Percentiles rank a stretch among this genome's conserved stretches.
These are phyloP conservation scores for Balakata baccata DNA, from an alignment of 345 rosid species.

Conservation along the genomic window DNA sequence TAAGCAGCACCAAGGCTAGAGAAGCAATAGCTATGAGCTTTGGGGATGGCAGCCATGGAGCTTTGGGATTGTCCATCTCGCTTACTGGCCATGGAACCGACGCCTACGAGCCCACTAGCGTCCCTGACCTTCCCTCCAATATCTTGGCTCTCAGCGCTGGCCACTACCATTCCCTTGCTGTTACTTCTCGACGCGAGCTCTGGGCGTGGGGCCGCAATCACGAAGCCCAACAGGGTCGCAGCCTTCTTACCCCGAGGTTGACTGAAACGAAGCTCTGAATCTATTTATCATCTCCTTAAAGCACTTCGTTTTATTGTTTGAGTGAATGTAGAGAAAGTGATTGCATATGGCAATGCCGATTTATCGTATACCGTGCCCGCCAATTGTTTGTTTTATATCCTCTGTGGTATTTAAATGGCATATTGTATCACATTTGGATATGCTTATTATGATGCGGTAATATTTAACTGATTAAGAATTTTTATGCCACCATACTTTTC, in stretches of 20 bases:
- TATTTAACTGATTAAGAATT: neutral
- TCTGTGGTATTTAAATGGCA: neutral
- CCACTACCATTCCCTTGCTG: constrained; percentile 93
- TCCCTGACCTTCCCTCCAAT: constrained; percentile 57
- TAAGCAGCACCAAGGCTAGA: neutral
- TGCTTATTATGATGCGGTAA: neutral
- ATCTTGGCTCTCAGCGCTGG: constrained; percentile 53
- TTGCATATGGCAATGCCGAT: too few species aligned
- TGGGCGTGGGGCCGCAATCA: constrained; percentile 94
- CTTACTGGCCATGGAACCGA: constrained; percentile 51
- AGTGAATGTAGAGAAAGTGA: neutral
- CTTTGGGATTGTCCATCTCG: constrained; percentile 59
- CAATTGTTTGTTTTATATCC: constrained; percentile 12
- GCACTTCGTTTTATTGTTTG: neutral
- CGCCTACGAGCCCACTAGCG: constrained; percentile 63
- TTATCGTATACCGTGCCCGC: too few species aligned
- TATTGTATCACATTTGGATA: too few species aligned
- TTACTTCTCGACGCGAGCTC: constrained; percentile 60
- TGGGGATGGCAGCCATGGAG: constrained; percentile 82
- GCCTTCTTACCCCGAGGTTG: constrained; percentile 39
- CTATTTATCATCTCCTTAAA: neutral
- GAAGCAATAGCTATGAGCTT: constrained; percentile 50
- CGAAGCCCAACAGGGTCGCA: constrained; percentile 79
- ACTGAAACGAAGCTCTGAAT: neutral
- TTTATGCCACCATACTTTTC: neutral